Base-by-base conservation (phyloP, 306 rosid species). In the Canavalia ensiformis region DNA sequence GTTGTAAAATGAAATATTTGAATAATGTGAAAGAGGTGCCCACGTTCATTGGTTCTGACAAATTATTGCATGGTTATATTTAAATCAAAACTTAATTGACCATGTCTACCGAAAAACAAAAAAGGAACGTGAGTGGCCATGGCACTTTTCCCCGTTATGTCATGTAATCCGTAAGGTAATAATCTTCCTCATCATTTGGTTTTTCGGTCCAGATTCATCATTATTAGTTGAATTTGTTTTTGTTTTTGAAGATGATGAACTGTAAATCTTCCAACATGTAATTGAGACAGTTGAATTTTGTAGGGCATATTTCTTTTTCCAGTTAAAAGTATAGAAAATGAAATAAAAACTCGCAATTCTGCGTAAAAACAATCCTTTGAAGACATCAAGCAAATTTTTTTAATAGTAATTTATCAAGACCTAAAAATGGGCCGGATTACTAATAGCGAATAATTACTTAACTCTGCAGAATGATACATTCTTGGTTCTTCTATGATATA, bases 1-100 rank as follows among this genome's bases (percentile, higher is more conserved):
- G 54, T 34, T 5, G n/a, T 42, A 68, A 56, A 78, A 31, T 78
- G 8, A 67, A 57, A 13, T 2, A 77, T 42, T 78, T 55, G 58
- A 68, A 68, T 56, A 8, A 50, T 11, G 49, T 50, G 12, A 11
- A 76, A 50, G 30, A 50, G 41, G 64, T 65, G 81, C 31, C 29
- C 29, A 45, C 8, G 44, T 51, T 18, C 74, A 37, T 64, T 42
- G 74, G 74, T 11, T 3, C 66, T 3, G 49, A 33, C 55, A 18
- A 63, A 35, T 76, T 49, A 49, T 76, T n/a, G 80, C 39, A n/a
- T 2, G 11, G 57, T 52, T 67, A 42, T 41, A 6, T 3, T 9
- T 18, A 54, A 35, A 29, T 78, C 33, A 55, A 67, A 65, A 18
- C 25, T 18, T 18, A 18, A 18, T 18, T 18, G 25, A 18, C 25